Evolutionary conservation across 1,284 basidiomycete genomes (phyloP).

Genomic region (Phylloporus gajari): DNA sequence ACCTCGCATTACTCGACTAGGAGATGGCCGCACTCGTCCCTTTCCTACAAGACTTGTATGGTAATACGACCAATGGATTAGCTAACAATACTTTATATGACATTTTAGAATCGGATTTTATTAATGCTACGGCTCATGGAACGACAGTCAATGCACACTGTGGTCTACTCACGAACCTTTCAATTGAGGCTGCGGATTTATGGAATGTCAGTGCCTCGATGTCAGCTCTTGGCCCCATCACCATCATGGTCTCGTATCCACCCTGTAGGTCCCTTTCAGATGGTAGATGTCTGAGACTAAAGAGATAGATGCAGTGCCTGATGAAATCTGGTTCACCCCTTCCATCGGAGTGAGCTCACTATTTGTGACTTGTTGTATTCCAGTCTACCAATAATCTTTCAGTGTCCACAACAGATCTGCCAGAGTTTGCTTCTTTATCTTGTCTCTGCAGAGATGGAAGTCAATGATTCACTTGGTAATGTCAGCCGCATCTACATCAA

Average conservation of each 20-base stretch:
- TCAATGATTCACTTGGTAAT: not conserved
- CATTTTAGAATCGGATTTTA: not conserved
- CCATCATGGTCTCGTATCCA: too few species aligned
- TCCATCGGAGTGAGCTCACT: too few species aligned
- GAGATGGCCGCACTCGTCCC: not conserved
- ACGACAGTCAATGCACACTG: not conserved
- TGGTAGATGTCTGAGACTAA: too few species aligned
- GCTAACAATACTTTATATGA: too few species aligned
- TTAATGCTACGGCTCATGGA: not conserved
- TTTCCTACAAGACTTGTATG: not conserved
- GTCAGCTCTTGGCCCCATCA: not conserved
- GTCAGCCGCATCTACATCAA: not conserved
- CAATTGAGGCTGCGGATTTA: too few species aligned
- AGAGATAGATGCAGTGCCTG: too few species aligned
- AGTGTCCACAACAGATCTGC: not conserved
- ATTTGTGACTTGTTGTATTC: not conserved
- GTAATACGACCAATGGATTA: not conserved
- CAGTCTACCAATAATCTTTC: not conserved
- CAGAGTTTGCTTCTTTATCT: not conserved
- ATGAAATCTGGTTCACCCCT: too few species aligned
- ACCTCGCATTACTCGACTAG: not conserved
- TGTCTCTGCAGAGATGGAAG: not conserved
- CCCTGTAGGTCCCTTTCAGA: too few species aligned
- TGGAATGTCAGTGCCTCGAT: not conserved
- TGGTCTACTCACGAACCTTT: not conserved